Percentiles rank a stretch among this genome's conserved stretches.
Evolutionary conservation across 179 eudicot genomes (phyloP).

Genomic region (Spergularia azorica): DNA sequence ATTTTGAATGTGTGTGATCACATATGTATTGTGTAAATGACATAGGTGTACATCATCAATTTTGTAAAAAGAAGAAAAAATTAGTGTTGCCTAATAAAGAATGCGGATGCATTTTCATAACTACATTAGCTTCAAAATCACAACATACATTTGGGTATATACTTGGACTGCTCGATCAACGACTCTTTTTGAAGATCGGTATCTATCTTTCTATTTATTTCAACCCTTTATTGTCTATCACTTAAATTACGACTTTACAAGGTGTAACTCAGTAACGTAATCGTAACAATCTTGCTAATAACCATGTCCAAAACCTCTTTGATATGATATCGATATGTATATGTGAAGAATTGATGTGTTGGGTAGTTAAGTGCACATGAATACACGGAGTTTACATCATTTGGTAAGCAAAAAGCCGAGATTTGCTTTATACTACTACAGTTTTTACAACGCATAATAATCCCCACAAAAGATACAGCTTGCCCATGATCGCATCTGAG

Average conservation of each 20-base stretch:
- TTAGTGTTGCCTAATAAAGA: constrained; percentile 11
- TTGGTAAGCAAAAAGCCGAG: no score
- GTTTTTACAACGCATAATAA: constrained; percentile 3
- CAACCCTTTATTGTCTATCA: neutral
- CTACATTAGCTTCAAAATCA: neutral
- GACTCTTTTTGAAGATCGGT: no score
- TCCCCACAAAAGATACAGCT: constrained; percentile 16
- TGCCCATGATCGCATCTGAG: constrained; percentile 2
- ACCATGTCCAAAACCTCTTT: no score
- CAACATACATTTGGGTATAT: neutral
- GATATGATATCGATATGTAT: no score
- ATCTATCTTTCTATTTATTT: no score
- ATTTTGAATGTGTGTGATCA: constrained; percentile 23
- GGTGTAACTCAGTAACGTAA: neutral
- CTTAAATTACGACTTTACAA: neutral
- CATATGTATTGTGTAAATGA: constrained; percentile 25
- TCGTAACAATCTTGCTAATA: neutral
- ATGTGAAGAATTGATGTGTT: neutral
- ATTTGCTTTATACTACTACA: no score
- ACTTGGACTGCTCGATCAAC: neutral
- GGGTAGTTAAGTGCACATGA: constrained; percentile 10
- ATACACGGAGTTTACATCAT: constrained; percentile 21
- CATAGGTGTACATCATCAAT: constrained; percentile 28
- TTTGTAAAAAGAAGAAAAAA: constrained; percentile 23
- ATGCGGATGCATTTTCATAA: constrained; percentile 11